phyloP scores from a whole-genome alignment of 2,329 filamentous ascomycete genomes.

The Cryphonectria japonica region DNA sequence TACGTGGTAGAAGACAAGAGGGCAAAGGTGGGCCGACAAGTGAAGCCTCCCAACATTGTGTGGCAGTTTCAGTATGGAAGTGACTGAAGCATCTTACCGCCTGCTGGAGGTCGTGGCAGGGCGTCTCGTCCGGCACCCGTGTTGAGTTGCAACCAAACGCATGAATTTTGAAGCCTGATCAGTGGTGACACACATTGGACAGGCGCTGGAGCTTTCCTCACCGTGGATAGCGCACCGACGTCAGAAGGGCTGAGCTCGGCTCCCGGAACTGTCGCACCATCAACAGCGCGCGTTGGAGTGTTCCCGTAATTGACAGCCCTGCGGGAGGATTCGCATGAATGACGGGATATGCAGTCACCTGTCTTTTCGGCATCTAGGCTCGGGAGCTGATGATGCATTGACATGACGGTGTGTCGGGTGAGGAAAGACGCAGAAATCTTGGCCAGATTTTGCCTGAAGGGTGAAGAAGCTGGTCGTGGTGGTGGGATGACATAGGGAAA shows the following conservation, averaged over 20 bases:
- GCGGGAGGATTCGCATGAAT: slow-evolving; percentile 8
- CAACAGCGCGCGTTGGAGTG: background rate
- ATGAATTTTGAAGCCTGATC: background rate
- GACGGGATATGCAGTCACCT: background rate
- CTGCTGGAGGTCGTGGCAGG: background rate
- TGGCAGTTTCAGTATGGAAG: background rate
- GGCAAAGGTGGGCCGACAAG: background rate
- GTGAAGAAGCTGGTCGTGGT: background rate
- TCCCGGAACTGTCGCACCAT: slow-evolving; percentile 22
- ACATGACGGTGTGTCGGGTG: background rate
- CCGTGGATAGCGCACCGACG: background rate
- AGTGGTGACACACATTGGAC: too few relatives aligned
- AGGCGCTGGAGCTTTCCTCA: background rate
- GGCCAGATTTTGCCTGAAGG: background rate
- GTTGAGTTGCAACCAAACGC: background rate
- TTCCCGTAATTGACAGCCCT: background rate
- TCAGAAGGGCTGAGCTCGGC: slow-evolving; percentile 4
- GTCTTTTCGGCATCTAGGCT: background rate
- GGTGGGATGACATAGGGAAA: background rate
- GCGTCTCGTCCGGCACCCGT: background rate
- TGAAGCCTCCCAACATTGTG: background rate
- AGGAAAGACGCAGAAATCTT: background rate
- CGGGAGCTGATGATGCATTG: background rate
- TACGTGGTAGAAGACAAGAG: background rate
- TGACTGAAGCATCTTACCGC: background rate